Percentiles rank a stretch among this genome's conserved stretches.
Evolutionary conservation across 768 basidiomycete species (phyloP).

Genomic region (Leccinellum albellum): DNA sequence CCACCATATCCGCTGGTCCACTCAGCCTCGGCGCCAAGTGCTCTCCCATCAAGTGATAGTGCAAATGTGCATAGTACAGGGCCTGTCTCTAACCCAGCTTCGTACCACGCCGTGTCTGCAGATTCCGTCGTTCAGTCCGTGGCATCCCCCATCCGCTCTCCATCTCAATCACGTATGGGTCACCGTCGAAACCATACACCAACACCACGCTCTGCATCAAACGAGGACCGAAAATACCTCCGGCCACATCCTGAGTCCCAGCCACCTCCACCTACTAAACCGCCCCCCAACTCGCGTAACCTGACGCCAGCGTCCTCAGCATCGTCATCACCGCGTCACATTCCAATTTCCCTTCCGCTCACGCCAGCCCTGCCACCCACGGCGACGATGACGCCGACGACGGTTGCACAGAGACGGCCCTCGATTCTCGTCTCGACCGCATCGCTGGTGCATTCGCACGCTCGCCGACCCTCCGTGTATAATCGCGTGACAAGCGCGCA

Average conservation of each 20-base stretch:
- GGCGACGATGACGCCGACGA: slow-evolving; percentile 43
- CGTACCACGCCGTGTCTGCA: slow-evolving; percentile 24
- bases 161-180: slow-evolving; percentile 21
- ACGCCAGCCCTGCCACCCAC: slow-evolving; percentile 31
- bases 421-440: slow-evolving; percentile 36
- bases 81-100: slow-evolving; percentile 19
- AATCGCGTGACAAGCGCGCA: slow-evolving; percentile 34
- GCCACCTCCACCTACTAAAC: slow-evolving; percentile 20
- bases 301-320: slow-evolving; percentile 57
- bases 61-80: slow-evolving; percentile 4
- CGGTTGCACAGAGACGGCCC: slow-evolving; percentile 39
- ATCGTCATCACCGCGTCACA: slow-evolving; percentile 53
- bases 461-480: slow-evolving; percentile 38
- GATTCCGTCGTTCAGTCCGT: slow-evolving; percentile 17
- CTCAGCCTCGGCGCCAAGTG: slow-evolving; percentile 42
- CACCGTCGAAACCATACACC: slow-evolving; percentile 7
- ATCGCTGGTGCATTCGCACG: slow-evolving; percentile 30
- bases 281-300: slow-evolving; percentile 40
- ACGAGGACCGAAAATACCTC: slow-evolving; percentile 22
- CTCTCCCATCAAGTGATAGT: slow-evolving; percentile 29
- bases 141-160: slow-evolving; percentile 17
- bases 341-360: slow-evolving; percentile 30
- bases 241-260: slow-evolving; percentile 18
- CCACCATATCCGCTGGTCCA: slow-evolving; percentile 31
- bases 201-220: slow-evolving; percentile 15